Conservation (phyloP, 2,329 filamentous ascomycete genomes). For the Penicillium sp. region DNA sequence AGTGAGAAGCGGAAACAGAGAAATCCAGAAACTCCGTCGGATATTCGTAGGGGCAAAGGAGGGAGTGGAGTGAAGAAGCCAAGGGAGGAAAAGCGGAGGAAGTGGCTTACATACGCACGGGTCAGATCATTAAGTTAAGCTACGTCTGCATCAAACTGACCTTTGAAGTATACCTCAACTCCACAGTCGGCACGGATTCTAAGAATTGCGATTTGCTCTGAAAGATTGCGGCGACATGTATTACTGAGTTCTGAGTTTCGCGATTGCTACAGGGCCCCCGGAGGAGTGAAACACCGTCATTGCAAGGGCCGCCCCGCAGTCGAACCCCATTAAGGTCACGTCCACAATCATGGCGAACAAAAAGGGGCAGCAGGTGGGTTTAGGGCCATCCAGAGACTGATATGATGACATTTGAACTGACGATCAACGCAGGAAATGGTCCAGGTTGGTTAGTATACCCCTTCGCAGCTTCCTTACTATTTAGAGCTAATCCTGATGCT, state of each 20-base stretch:
- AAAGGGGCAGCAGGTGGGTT: conserved; percentile 67
- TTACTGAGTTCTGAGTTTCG: conserved; percentile 3
- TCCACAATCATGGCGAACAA: conserved; percentile 34
- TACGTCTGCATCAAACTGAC: neutral
- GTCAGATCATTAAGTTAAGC: neutral
- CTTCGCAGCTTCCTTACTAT: conserved; percentile 29
- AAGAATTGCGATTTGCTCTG: neutral
- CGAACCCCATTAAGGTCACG: conserved; percentile 9
- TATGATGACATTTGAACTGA: conserved; percentile 9
- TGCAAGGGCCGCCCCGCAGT: conserved; percentile 22
- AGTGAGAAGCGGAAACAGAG: neutral
- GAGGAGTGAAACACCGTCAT: conserved; percentile 11
- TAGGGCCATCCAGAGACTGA: neutral
- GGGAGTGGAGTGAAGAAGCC: conserved; percentile 13
- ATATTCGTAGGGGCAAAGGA: conserved; percentile 4
- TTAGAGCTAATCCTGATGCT: conserved; percentile 22
- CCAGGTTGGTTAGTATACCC: conserved; percentile 80
- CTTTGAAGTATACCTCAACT: neutral
- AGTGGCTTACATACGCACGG: conserved; percentile 17
- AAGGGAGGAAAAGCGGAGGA: conserved; percentile 19
- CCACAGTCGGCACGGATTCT: neutral
- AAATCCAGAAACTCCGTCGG: neutral
- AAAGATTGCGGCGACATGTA: conserved; percentile 2
- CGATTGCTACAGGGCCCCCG: conserved; percentile 11
- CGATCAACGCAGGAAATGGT: conserved; percentile 79